Evolutionary conservation across 163 green algal species (phyloP), one percentile per base, ranked within the genome.

Genomic region (Scenedesmus sp.): DNA sequence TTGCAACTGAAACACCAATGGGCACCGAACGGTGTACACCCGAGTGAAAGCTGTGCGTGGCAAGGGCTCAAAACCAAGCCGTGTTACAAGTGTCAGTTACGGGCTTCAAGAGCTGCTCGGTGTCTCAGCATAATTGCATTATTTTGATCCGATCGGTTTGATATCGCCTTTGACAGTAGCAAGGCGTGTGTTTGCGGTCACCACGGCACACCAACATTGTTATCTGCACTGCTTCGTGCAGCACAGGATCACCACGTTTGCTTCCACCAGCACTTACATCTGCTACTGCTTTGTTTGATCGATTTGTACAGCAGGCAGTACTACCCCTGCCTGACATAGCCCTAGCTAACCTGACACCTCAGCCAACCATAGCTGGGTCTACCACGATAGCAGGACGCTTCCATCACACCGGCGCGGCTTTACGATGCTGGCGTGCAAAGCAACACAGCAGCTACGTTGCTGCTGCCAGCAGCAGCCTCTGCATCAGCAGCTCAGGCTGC

Each of bases 401-500:
- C 18, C 5, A 79, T 3, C 5, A 3, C 20, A n/a, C 5, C 23
- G 15, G 23, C 46, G 23, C 70, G 3, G 18, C 55, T 52, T 18
- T 6, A 88, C 18, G 2, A 89, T 89, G 85, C 62, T 89, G 18
- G 85, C 85, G 3, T 81, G 46, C 13, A 81, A 79, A 56, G 62
- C 60, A n/a, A 64, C 15, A n/a, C 85, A 89, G 13, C 85, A 82
- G 57, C 62, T 82, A 13, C 60, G 34, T 55, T 34, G 62, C 64
- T 81, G 64, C 64, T 81, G 85, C 62, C 85, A 62, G 60, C 85
- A 64, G 62, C 85, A 82, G 62, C 64, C 56, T 34, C 8, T 46
- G 85, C 46, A 12, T 46, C 46, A 66, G 13, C 62, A n/a, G 62
- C 34, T 79, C 70, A 79, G 70, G 70, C 85, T 81, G 64, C 64